Evolutionary conservation across 208 protist genomes (phyloP), one percentile per base, ranked within the genome.

Genomic region (Trypanosoma platydactyli): DNA sequence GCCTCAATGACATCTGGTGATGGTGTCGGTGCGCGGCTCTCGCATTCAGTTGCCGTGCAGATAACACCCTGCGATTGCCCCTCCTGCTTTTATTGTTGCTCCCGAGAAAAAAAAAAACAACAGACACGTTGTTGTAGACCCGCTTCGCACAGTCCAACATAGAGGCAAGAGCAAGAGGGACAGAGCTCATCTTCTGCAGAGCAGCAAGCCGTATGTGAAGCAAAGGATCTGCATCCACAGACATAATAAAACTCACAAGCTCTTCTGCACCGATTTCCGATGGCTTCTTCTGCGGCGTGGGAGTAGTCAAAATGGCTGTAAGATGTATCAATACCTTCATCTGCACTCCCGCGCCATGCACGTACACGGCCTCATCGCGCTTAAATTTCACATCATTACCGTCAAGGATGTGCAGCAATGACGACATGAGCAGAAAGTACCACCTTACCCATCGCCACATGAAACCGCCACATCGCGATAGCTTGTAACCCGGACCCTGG

Each of bases 391-490:
- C 4, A 5, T 27, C 13, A 22, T 68, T 40, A 6, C 42, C 27
- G 6, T 68, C 63, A 42, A 68, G 59, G n/a, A 61, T 20, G 44
- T 68, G 59, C 30, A 68, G 27, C 30, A 68, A 15, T 5, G 63
- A 38, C 33, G 12, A 40, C 3, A 30, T 44, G 11, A 60, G 5
- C 15, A 68, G 44, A 60, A 68, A 68, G 50, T 68, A 48, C 9
- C 63, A 51, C 33, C 3, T 11, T 13, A 68, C 25, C 63, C 63
- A 68, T 22, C 44, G 41, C 50, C 6, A 41, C 24, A 68, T 5
- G 15, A 45, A 30, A 18, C 40, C 11, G 27, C 24, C 30, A 6
- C 1, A 1, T 1, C 30, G 44, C n/a, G 45, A 41, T 5, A 64
- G 27, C 16, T 51, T 3, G 24, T n/a, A 55, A 12, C 59, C 59